Base-by-base conservation (phyloP, 495 filamentous ascomycete species). In the Evansstolkia leycettana region DNA sequence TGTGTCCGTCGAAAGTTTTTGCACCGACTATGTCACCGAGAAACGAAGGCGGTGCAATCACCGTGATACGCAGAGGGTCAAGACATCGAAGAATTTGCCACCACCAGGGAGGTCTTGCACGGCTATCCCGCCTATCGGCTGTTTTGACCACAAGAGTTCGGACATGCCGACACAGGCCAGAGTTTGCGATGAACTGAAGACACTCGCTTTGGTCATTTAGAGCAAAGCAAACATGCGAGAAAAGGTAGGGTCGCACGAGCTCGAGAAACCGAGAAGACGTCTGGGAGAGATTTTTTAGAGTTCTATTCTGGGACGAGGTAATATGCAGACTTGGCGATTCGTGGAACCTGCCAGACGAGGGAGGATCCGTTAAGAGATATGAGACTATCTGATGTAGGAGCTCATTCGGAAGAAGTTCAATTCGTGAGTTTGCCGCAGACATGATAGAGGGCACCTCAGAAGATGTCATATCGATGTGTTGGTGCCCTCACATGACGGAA, bases 301-400 rank as follows among this genome's bases (percentile, higher is more conserved):
- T 33, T 13, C 37, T 43, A 0, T 40, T 46, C 8, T 28, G 23
- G 4, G 46, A 54, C 17, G 34, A 37, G n/a, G 45, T 46, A 10
- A 62, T 36, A 2, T 45, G 20, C 2, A 31, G 27, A 13, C 34
- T 33, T 9, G 62, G 62, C 7, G 44, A 35, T 10, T 46, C 40
- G 34, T 61, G 46, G 10, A 59, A 13, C 9, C 39, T 40, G 24
- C 31, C 17, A 5, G 17, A 34, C 0, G 62, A 65, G 0, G 61
- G 61, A 17, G 57, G 51, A 7, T 47, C 26, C 0, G 40, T 39
- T 11, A 36, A 36, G 24, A 64, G 41, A 30, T 47, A 41, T 27
- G 38, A 50, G 35, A 63, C 51, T 33, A 66, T 58, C 13, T 55
- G 47, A 35, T 63, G 54, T 30, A 64, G 43, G 36, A 66, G 50